These are phyloP conservation scores for Mucor irregularis DNA, from an alignment of 371 early-diverging fungal genomes.

Conservation along the genomic window DNA sequence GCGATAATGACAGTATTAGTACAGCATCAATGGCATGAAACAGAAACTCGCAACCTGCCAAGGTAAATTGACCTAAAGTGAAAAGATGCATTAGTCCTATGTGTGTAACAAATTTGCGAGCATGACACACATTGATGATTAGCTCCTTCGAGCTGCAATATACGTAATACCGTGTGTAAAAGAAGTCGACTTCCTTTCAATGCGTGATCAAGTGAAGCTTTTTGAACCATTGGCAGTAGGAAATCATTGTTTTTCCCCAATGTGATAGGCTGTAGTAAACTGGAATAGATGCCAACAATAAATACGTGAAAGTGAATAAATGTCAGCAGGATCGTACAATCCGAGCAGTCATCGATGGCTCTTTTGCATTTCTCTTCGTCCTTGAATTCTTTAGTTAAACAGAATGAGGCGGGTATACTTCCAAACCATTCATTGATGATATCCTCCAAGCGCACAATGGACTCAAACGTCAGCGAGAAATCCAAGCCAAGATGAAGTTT, in stretches of 20 bases:
- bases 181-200: no score
- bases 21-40: conserved; percentile 11
- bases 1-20: background rate
- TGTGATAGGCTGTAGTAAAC: conserved; percentile 11
- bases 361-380: conserved; percentile 1
- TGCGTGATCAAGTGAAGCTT: no score
- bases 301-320: conserved; percentile 9
- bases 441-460: conserved; percentile 6
- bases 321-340: background rate
- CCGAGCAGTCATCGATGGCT: background rate
- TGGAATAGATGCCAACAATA: background rate
- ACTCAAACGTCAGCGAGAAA: conserved; percentile 13
- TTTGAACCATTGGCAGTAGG: no score
- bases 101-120: no score
- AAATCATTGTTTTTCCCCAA: no score
- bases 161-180: no score
- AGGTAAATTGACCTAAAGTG: conserved; percentile 11
- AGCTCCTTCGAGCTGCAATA: no score
- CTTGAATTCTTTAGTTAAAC: conserved; percentile 3
- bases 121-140: no score
- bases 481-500: conserved; percentile 7
- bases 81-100: no score
- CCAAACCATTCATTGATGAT: conserved; percentile 6
- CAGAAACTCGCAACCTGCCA: background rate
- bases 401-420: conserved; percentile 1